phyloP scores from a whole-genome alignment of 768 basidiomycete genomes.

The Leccinum subtestaceum region DNA sequence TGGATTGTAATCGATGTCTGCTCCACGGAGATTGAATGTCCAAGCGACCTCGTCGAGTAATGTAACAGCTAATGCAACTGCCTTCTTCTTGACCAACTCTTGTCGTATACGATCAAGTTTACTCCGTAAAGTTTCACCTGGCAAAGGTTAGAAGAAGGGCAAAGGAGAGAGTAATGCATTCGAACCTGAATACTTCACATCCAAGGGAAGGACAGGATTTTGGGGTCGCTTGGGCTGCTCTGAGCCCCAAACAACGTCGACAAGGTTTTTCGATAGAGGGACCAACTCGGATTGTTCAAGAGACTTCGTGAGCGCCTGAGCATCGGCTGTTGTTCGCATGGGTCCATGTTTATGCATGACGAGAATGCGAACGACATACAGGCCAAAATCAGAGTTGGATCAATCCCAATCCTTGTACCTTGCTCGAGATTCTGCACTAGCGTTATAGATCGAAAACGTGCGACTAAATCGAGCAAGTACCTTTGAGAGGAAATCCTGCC shows the following conservation, averaged over 20 bases:
- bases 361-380: conserved; percentile 35
- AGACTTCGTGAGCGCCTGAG: conserved; percentile 54
- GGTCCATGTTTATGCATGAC: conserved; percentile 11
- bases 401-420: conserved; percentile 73
- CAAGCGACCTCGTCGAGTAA: conserved; percentile 95
- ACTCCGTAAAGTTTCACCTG: conserved; percentile 57
- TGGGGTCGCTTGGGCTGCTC: conserved; percentile 67
- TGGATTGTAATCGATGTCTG: conserved; percentile 88
- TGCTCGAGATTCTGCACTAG: conserved; percentile 53
- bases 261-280: conserved; percentile 64
- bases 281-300: conserved; percentile 66
- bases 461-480: conserved; percentile 31
- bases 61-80: conserved; percentile 69
- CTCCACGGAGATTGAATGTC: conserved; percentile 89
- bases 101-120: conserved; percentile 71
- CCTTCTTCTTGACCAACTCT: conserved; percentile 56
- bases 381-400: conserved; percentile 71
- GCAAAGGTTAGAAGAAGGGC: not conserved
- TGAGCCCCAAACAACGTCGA: conserved; percentile 73
- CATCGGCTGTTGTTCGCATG: conserved; percentile 49
- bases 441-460: not conserved
- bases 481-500: conserved; percentile 84
- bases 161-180: not conserved
- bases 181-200: conserved; percentile 70
- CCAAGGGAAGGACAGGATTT: conserved; percentile 65